Conservation (phyloP, 805 yeast species). For the Saccharomycopsis olivae region DNA sequence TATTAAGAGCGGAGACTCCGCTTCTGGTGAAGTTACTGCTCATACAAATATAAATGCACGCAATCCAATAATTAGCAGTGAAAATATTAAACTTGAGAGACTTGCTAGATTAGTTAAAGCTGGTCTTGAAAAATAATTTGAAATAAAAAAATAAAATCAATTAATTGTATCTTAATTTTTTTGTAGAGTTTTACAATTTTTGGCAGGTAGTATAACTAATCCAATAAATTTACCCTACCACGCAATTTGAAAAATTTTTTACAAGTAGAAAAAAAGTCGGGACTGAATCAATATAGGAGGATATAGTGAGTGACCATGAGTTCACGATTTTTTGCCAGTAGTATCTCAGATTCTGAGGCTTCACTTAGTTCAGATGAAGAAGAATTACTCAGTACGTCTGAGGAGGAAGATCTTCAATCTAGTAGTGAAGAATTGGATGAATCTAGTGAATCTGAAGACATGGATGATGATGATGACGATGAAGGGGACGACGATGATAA, state of each 20-base stretch:
- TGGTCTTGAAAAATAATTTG: slow-evolving; percentile 3
- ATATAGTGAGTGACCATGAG: slow-evolving; percentile 5
- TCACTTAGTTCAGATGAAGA: slow-evolving; percentile 36
- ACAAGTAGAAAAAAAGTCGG: no score
- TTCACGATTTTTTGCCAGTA: slow-evolving; percentile 78
- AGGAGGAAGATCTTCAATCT: slow-evolving; percentile 24
- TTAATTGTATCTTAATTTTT: no score
- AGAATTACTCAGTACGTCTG: slow-evolving; percentile 32
- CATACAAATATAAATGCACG: slow-evolving; percentile 6
- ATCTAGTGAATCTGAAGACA: slow-evolving; percentile 25
- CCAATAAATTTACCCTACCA: no score
- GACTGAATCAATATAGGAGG: no score
- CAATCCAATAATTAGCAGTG: slow-evolving; percentile 14
- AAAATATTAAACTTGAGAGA: slow-evolving; percentile 15
- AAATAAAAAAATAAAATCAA: no score
- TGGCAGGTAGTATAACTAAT: no score
- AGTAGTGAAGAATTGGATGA: slow-evolving; percentile 21
- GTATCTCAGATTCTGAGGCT: slow-evolving; percentile 33
- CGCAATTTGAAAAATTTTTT: no score
- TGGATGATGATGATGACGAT: slow-evolving; percentile 27
- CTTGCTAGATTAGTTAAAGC: slow-evolving; percentile 17
- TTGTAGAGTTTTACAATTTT: no score
- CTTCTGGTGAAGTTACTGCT: neutral
- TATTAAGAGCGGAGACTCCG: slow-evolving; percentile 2
- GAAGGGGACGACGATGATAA: slow-evolving; percentile 26